Conservation (phyloP, 768 basidiomycete species). For the Dictyophora rubrovolvata region DNA sequence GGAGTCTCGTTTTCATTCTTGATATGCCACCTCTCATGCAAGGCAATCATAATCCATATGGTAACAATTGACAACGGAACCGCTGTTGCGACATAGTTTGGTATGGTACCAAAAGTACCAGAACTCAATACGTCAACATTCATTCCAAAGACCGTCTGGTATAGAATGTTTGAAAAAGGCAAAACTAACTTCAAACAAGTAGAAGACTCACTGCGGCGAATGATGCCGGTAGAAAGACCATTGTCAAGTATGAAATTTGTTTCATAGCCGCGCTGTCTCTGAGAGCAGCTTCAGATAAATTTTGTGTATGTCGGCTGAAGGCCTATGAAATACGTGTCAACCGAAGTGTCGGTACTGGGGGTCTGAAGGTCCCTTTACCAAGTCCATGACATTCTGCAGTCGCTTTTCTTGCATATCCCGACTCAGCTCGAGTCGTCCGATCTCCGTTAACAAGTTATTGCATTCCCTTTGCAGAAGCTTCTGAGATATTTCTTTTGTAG, state of each 20-base stretch:
- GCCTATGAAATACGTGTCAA: not conserved
- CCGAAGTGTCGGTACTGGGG: not conserved
- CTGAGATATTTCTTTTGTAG: constrained; percentile 17
- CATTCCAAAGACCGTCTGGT: constrained; percentile 9
- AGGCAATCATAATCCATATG: constrained; percentile 6
- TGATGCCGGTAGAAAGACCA: constrained; percentile 34
- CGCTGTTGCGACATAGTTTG: constrained; percentile 5
- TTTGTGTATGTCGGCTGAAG: constrained; percentile 39
- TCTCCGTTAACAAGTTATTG: constrained; percentile 25
- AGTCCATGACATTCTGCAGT: constrained; percentile 10
- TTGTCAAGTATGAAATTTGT: constrained; percentile 10
- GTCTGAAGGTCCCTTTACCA: constrained; percentile 3
- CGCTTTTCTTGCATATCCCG: constrained; percentile 8
- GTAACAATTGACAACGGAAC: constrained; percentile 7
- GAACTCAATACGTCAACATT: constrained; percentile 4
- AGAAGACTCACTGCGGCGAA: constrained; percentile 24
- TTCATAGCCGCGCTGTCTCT: constrained; percentile 31
- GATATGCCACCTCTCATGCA: constrained; percentile 4
- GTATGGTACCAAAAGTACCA: not conserved
- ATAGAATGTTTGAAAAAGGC: not conserved
- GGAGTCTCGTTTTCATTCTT: not conserved
- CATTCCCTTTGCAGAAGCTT: constrained; percentile 38
- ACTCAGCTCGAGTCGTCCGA: constrained; percentile 4
- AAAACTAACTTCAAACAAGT: not conserved
- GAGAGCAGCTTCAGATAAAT: constrained; percentile 37